Percentiles rank a stretch among this genome's conserved stretches.
phyloP scores from a whole-genome alignment of 106 monocot species.

The Allium fistulosum region DNA sequence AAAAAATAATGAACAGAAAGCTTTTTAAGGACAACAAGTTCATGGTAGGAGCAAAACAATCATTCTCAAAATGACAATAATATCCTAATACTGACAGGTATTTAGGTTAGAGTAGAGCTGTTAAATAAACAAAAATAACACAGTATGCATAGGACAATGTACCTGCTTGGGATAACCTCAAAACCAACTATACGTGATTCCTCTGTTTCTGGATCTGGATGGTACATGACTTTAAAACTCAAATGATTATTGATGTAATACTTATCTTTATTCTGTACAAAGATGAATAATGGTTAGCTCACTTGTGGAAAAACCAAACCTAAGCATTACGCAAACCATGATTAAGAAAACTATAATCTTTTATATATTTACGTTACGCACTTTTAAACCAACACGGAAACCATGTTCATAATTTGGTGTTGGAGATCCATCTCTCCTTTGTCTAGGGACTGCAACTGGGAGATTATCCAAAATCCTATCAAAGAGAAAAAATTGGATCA shows the following conservation, averaged over 20 bases:
- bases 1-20: too few relatives aligned
- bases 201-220: constrained; percentile 23
- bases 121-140: too few relatives aligned
- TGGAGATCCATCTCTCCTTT: constrained; percentile 42
- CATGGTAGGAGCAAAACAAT: too few relatives aligned
- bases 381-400: constrained; percentile 28
- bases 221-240: constrained; percentile 34
- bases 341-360: not conserved
- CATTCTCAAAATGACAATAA: too few relatives aligned
- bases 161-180: constrained; percentile 41
- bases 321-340: not conserved
- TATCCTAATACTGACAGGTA: too few relatives aligned
- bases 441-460: constrained; percentile 56
- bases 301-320: not conserved
- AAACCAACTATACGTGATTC: constrained; percentile 39
- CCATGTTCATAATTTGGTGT: constrained; percentile 43
- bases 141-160: not conserved
- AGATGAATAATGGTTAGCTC: not conserved
- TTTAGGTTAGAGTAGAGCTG: too few relatives aligned
- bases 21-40: too few relatives aligned
- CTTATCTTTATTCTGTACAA: constrained; percentile 28
- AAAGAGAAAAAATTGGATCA: not conserved
- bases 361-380: constrained; percentile 1
- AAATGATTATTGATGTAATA: constrained; percentile 38
- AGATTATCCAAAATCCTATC: constrained; percentile 70